Conservation (phyloP, 2,329 filamentous ascomycete species). For the Paracoccidioides brasiliensis region DNA sequence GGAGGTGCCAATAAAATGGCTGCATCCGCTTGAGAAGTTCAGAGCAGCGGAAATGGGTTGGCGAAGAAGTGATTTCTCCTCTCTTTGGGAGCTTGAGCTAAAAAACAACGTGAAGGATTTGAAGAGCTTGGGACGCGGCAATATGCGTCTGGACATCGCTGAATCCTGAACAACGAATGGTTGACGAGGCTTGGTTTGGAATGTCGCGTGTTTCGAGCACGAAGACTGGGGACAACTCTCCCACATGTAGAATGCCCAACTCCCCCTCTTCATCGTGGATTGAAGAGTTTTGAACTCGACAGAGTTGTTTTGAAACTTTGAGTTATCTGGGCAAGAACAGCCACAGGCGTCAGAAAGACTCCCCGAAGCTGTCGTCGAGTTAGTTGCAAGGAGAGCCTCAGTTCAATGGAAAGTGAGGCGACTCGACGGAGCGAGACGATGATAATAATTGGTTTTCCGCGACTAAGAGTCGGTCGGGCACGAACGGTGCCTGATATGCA, state of each 20-base stretch:
- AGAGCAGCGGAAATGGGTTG: not conserved
- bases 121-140: not conserved
- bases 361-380: not conserved
- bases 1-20: not conserved
- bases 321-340: not conserved
- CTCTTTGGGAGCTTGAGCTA: not conserved
- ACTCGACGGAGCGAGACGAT: not conserved
- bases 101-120: not conserved
- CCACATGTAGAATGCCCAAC: not conserved
- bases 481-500: not conserved
- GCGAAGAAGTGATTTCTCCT: not conserved
- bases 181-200: not conserved
- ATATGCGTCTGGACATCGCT: not conserved
- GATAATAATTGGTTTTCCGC: not conserved
- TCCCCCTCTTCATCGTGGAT: not conserved
- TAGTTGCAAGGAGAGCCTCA: not conserved
- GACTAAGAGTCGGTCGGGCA: not conserved
- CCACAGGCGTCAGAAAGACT: not conserved
- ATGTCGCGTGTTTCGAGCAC: not conserved
- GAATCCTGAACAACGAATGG: not conserved
- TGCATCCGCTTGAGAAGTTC: not conserved
- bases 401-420: not conserved
- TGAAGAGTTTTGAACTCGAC: not conserved
- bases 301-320: not conserved
- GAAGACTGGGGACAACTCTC: not conserved